phyloP scores from a whole-genome alignment of 805 yeast species.

The Ogataea neopini region DNA sequence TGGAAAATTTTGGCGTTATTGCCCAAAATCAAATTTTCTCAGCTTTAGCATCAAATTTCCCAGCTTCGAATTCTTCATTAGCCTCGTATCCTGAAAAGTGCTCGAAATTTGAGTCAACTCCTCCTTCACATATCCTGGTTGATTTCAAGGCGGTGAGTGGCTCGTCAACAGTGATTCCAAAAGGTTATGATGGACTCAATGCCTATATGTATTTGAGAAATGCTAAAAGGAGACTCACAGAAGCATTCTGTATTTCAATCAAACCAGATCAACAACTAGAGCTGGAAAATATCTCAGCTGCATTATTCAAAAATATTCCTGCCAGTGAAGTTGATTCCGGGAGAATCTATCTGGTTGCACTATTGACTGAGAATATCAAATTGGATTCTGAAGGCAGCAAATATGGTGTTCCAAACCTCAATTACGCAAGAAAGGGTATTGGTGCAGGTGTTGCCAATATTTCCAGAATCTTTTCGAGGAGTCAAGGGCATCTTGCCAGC shows the following conservation, averaged over 20 bases:
- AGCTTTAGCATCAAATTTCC: conserved; percentile 74
- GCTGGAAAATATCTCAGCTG: conserved; percentile 73
- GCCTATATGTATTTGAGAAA: conserved; percentile 74
- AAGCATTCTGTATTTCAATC: conserved; percentile 73
- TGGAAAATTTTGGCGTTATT: conserved; percentile 53
- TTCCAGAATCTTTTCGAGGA: conserved; percentile 70
- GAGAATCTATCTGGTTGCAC: conserved; percentile 73
- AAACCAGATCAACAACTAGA: conserved; percentile 56
- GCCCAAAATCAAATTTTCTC: conserved; percentile 68
- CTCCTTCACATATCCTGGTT: conserved; percentile 69
- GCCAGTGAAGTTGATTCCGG: conserved; percentile 57
- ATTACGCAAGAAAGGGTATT: conserved; percentile 67
- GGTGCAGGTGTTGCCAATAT: conserved; percentile 90
- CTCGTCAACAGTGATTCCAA: conserved; percentile 59
- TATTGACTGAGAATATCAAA: conserved; percentile 68
- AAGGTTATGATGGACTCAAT: conserved; percentile 68
- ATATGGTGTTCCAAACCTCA: conserved; percentile 25
- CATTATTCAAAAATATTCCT: conserved; percentile 76
- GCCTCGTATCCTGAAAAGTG: conserved; percentile 46
- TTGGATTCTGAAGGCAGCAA: conserved; percentile 32
- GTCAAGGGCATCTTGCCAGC: conserved; percentile 56
- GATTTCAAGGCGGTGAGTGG: conserved; percentile 72
- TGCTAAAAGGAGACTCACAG: conserved; percentile 64
- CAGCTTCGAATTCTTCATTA: conserved; percentile 41
- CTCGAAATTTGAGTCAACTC: conserved; percentile 47